Base-by-base conservation (phyloP, 2,329 filamentous ascomycete species). In the Penicillium sp. region DNA sequence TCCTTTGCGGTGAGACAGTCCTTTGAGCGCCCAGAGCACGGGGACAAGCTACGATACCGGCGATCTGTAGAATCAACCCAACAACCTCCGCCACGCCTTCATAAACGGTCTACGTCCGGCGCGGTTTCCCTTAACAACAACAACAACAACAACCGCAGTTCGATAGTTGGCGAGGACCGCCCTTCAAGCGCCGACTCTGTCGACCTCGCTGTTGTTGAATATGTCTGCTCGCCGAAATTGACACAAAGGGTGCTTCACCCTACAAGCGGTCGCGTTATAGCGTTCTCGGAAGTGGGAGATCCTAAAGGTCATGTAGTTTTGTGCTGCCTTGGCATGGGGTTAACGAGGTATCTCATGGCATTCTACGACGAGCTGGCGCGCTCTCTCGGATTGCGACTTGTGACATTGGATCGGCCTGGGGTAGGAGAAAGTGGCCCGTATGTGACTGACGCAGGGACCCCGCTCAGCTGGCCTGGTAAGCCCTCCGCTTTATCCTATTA, bases 331-430 rank as follows among this genome's bases (percentile, higher is more conserved):
- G 95, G 95, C 21, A 99, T 99, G 95, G 95, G 95, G 0, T 79
- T 99, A 70, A 99, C 95, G 11, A 87, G 95, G 77, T 99, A 95
- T 74, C 91, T 99, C 63, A 97, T 92, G 64, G 93, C 93, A 0
- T 99, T 99, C 75, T 99, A 98, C 73, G 95, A 99, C 75, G 95
- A 99, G 76, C 83, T 99, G 57, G 95, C 95, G 2, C 81, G 91
- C 71, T 96, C 93, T 0, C 81, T 99, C 62, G 95, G 92, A 75
- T 79, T 99, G 60, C 88, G 95, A 21, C 84, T 99, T 56, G 96
- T 99, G 67, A 98, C 95, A 0, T 91, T 94, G 6, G 95, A 99
- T 76, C 88, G 95, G 57, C 95, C 95, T 58, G 95, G 95, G 29
- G 92, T 99, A 17, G 95, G 95, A 52, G 93, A 92, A 71, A 97